phyloP scores from a whole-genome alignment of 306 rosid species.

The peach (Prunus persica) region Prunus_persica_NCBIv2 NC_034014.1:28287501-28288000 shows the following conservation, averaged over 20 bases:
- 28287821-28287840: neutral
- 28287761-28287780: neutral
- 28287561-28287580: neutral
- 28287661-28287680: neutral
- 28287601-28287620: neutral
- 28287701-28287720: neutral
- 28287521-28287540: neutral
- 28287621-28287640: neutral
- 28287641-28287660: neutral
- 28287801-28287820: neutral
- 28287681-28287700: neutral
- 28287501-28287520: neutral
- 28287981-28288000: rapidly evolving
- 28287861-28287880: neutral
- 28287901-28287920: too few species aligned
- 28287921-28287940: neutral
- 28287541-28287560: neutral
- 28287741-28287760: neutral
- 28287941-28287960: neutral
- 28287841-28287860: neutral
- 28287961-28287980: rapidly evolving
- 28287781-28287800: neutral
- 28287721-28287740: neutral
- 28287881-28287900: neutral
- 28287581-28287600: neutral